These are phyloP conservation scores for Phialocephala sp. DNA, from an alignment of 2,329 filamentous ascomycete species.

Conservation along the genomic window DNA sequence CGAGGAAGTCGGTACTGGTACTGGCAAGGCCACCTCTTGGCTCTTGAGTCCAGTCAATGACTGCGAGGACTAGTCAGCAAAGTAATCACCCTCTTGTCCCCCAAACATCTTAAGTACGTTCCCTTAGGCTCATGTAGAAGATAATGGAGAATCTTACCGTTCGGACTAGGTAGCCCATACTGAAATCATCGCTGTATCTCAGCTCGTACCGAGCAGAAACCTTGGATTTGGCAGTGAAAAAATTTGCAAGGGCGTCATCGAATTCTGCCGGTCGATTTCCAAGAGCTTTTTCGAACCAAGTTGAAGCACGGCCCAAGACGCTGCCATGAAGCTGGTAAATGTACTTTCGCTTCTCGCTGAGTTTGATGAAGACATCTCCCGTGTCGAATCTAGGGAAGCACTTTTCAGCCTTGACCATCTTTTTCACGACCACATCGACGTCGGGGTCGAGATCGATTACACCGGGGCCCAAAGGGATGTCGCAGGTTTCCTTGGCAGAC, in stretches of 20 bases:
- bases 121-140: background rate
- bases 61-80: background rate
- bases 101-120: too few relatives aligned
- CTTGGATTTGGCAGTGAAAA: background rate
- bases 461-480: background rate
- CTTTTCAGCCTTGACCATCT: background rate
- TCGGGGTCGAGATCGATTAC: background rate
- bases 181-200: background rate
- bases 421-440: background rate
- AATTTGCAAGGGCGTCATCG: slow-evolving; percentile 6
- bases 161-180: background rate
- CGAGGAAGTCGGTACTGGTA: background rate
- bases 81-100: too few relatives aligned
- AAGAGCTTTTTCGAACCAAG: slow-evolving; percentile 23
- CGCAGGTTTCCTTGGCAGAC: too few relatives aligned
- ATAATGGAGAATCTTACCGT: background rate
- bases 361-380: slow-evolving; percentile 24
- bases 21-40: background rate
- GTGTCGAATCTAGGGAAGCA: slow-evolving; percentile 21
- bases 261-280: background rate
- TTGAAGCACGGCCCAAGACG: slow-evolving; percentile 14
- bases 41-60: background rate
- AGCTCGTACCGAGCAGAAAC: background rate
- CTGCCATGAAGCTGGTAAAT: slow-evolving; percentile 19
- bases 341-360: slow-evolving; percentile 1